Base-by-base conservation (phyloP, 2,329 filamentous ascomycete species). In the Cladosporium sp. region DNA sequence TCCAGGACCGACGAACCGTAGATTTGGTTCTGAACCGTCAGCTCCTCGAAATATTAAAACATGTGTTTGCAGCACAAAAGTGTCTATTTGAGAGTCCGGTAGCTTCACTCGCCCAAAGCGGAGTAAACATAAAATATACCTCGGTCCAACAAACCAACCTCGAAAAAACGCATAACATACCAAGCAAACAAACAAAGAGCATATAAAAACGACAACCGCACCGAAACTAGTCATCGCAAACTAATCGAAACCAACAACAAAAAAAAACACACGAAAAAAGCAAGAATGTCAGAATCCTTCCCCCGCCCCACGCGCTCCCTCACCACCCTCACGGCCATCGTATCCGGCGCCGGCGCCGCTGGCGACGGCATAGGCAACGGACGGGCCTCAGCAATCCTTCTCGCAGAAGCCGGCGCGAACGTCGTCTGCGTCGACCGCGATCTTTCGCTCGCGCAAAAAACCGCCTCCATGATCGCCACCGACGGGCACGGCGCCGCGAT, bases 321-420 rank as follows among this genome's bases (percentile, higher is more conserved):
- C 0, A 57, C 58, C 15, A 67, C 65, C 29, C 71, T 73, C 53
- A 72, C 76, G 13, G 76, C 78, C 39, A 79, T 84, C 47, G 74
- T 83, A 22, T 82, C 80, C 0, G 80, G 80, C n/a, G 80, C 80
- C 12, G 80, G 80, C 13, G 77, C 75, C 47, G 66, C 70, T 19
- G 77, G 73, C 24, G 74, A 80, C 36, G 80, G 79, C 1, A 79
- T 84, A 39, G 81, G 81, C 4, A 85, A 84, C 56, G 81, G 80
- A 0, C 73, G 76, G 30, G 81, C 75, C 0, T 76, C 77, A 49
- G 76, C 80, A 2, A 77, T 85, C 39, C 71, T 85, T 24, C 70
- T 85, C 1, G 80, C 80, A 3, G 73, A 78, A 43, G 80, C 82
- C 20, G 80, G 80, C 7, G 79, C 75, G 58, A 66, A 72, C 4